phyloP scores from a whole-genome alignment of 805 yeast genomes.

The Starmerella bacillaris region DNA sequence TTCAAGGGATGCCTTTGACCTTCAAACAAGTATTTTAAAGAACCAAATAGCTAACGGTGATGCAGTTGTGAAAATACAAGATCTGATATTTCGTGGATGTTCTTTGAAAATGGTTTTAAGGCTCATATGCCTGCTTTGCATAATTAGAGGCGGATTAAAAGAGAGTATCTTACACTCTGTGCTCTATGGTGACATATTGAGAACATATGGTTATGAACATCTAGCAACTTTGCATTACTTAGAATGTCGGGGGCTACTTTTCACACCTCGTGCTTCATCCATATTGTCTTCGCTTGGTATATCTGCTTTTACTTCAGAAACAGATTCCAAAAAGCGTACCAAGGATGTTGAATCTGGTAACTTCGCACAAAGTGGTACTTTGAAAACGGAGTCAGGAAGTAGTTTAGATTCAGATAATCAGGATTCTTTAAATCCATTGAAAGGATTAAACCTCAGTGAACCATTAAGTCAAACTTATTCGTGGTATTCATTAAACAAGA shows the following conservation, averaged over 20 bases:
- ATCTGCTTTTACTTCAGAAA: neutral
- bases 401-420: neutral
- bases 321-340: no score
- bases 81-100: conserved; percentile 33
- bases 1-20: conserved; percentile 18
- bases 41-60: conserved; percentile 29
- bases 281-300: conserved; percentile 18
- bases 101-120: conserved; percentile 31
- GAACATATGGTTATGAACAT: conserved; percentile 45
- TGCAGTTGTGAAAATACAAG: conserved; percentile 27
- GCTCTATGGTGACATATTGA: conserved; percentile 32
- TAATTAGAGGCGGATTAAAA: conserved; percentile 50
- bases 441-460: no score
- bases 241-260: conserved; percentile 32
- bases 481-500: conserved; percentile 10
- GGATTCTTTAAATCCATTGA: no score
- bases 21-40: conserved; percentile 45
- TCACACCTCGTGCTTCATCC: conserved; percentile 17
- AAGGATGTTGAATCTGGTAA: neutral
- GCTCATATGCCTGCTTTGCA: conserved; percentile 38
- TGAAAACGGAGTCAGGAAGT: neutral
- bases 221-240: conserved; percentile 33
- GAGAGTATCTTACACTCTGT: conserved; percentile 35
- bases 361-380: neutral
- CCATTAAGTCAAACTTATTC: conserved; percentile 9